Base-by-base conservation (phyloP, 2,329 filamentous ascomycete genomes). In the Aspergillus sp. region DNA sequence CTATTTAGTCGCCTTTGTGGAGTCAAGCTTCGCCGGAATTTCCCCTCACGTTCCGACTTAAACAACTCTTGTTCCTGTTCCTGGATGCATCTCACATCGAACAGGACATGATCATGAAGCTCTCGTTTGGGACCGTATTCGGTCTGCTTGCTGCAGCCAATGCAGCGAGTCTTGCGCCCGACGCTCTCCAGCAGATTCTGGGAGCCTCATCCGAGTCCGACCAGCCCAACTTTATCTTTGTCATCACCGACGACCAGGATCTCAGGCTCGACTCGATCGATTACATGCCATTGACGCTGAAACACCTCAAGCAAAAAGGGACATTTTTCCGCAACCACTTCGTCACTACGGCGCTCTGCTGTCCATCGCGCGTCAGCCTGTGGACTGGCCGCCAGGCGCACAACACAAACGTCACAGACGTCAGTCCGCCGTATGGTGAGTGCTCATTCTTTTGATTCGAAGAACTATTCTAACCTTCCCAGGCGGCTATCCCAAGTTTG, bases 241-340 rank as follows among this genome's bases (percentile, higher is more conserved):
- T 91, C 64, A 76, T 91, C 52, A 88, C 87, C 0, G 89, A 91
- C 66, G 88, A 91, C 66, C 88, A 91, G 68, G 88, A 90, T 69
- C 69, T 71, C 25, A 62, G 70, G 54, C 64, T 76, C 3, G 66
- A 68, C 13, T 70, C 70, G 2, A 56, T 74, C 17, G 69, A 74
- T 1, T 87, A 89, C 60, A 87, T 89, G 83, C 86, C 85, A 0
- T 34, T 47, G 19, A 19, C 34, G 0, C 8, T 22, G 13, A 57
- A 58, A 13, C 63, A 64, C 17, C 34, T 64, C 1, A 38, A 60
- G 28, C 22, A 86, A 1, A 76, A 85, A 61, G 88, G 88, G 1
- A 87, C 84, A 0, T 80, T 79, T 2, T 90, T 84, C 67, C 76
- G 77, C 43, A 84, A 83, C 13, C 88, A 91, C 66, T 91, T 85